A percentile compares a stretch with the other conserved stretches of the same genome.
These are phyloP conservation scores for Betula pendula DNA, from an alignment of 306 rosid genomes.

Conservation along the genomic window DNA sequence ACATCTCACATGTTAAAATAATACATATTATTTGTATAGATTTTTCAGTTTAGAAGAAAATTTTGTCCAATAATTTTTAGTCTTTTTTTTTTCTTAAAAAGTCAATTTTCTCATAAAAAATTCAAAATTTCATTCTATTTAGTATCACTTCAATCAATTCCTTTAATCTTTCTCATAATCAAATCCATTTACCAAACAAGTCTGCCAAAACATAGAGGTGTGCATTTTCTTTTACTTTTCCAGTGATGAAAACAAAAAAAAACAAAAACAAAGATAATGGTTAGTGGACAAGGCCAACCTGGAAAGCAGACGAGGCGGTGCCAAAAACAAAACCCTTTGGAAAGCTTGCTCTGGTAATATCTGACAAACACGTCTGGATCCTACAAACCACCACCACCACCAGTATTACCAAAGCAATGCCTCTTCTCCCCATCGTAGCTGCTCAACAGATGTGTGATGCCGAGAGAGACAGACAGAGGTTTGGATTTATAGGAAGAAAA, in stretches of 20 bases:
- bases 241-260: background rate
- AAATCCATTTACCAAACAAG: too few relatives aligned
- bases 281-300: constrained; percentile 39
- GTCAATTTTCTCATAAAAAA: too few relatives aligned
- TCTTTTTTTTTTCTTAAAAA: too few relatives aligned
- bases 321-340: constrained; percentile 84
- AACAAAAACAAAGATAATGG: background rate
- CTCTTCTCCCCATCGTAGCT: constrained; percentile 39
- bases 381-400: constrained; percentile 30
- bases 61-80: too few relatives aligned
- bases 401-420: constrained; percentile 24
- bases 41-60: too few relatives aligned
- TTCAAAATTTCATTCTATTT: too few relatives aligned
- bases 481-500: background rate
- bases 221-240: background rate
- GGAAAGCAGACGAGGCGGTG: constrained; percentile 86
- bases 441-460: background rate
- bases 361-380: constrained; percentile 45
- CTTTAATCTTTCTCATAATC: too few relatives aligned
- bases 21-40: too few relatives aligned
- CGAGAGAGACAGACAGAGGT: background rate
- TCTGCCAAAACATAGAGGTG: background rate
- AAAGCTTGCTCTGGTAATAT: constrained; percentile 55
- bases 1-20: too few relatives aligned
- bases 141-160: too few relatives aligned